Base-by-base conservation (phyloP, 2,329 filamentous ascomycete species). In the Penicillium sp. region DNA sequence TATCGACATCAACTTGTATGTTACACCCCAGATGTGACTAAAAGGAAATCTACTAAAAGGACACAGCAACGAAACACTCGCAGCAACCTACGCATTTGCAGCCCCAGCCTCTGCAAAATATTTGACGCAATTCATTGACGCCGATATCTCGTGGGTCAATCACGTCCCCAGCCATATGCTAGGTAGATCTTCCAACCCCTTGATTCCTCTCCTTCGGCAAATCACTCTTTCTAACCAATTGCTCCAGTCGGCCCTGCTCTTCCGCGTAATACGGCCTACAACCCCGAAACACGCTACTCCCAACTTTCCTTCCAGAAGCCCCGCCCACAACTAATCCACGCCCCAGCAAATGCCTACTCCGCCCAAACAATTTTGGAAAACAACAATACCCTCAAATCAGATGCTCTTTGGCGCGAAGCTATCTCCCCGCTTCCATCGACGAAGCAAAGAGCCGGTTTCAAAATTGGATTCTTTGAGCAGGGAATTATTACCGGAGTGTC, bases 161-260 rank as follows among this genome's bases (percentile, higher is more conserved):
- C 79, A 84, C 46, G 75, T 87, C 6, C 84, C 84, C 0, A 55
- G 70, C 2, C 75, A 80, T 27, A 69, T 87, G 2, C 75, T 87
- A 3, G 60, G 77, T 64, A 66, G 65, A 46, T 67, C 30, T 41
- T 20, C 24, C 13, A n/a, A 15, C 9, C 42, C 26, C 7, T 23
- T 18, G 6, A 39, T 4, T 27, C 20, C 12, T 6, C 21, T 42
- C 23, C 13, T 37, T 42, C 17, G 17, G 10, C 17, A 37, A 21
- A 15, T 26, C n/a, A 8, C 39, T n/a, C n/a, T n/a, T n/a, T n/a
- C n/a, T 27, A 18, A 40, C 12, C 23, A 17, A 41, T 49, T 37
- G 46, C 3, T 6, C 2, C 29, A 65, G 63, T 67, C 18, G 65
- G 65, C 2, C 65, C 65, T 7, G 52, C 58, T 3, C 44, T 57